Percentiles rank a stretch among this genome's conserved stretches.
phyloP scores from a whole-genome alignment of 73 alveolate species.

The Tetrahymena elliotti region DNA sequence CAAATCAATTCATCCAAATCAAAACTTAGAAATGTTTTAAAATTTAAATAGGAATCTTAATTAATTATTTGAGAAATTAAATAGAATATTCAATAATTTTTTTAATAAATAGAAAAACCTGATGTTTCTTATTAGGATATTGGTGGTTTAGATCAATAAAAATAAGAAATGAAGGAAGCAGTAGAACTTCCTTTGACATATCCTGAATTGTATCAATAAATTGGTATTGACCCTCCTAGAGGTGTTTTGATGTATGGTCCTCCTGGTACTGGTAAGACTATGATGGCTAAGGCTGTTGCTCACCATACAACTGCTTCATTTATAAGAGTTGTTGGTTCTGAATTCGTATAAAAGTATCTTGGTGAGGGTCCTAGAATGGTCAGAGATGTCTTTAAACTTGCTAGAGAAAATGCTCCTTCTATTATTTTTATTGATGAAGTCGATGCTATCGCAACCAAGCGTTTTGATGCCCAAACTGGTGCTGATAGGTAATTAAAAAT shows the following conservation, averaged over 20 bases:
- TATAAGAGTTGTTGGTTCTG: constrained; percentile 97
- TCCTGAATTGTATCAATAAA: constrained; percentile 97
- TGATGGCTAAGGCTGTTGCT: constrained; percentile 99
- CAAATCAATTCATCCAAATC: background rate
- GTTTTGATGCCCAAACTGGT: constrained; percentile 96
- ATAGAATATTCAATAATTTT: no score
- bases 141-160: constrained; percentile 98
- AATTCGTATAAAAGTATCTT: constrained; percentile 97
- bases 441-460: constrained; percentile 96
- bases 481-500: constrained; percentile 78
- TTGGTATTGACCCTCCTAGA: constrained; percentile 99
- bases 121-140: constrained; percentile 97
- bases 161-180: constrained; percentile 99
- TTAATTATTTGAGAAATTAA: background rate
- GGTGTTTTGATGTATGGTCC: constrained; percentile 99
- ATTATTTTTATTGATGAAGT: constrained; percentile 99
- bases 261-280: constrained; percentile 99
- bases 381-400: constrained; percentile 97
- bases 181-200: constrained; percentile 97
- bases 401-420: constrained; percentile 98
- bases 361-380: constrained; percentile 99
- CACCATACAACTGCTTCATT: constrained; percentile 95
- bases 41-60: constrained; percentile 94
- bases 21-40: constrained; percentile 94
- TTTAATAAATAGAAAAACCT: constrained; percentile 89